Evolutionary conservation across 805 yeast species (phyloP).

Genomic region (Kuraishia cidri): DNA sequence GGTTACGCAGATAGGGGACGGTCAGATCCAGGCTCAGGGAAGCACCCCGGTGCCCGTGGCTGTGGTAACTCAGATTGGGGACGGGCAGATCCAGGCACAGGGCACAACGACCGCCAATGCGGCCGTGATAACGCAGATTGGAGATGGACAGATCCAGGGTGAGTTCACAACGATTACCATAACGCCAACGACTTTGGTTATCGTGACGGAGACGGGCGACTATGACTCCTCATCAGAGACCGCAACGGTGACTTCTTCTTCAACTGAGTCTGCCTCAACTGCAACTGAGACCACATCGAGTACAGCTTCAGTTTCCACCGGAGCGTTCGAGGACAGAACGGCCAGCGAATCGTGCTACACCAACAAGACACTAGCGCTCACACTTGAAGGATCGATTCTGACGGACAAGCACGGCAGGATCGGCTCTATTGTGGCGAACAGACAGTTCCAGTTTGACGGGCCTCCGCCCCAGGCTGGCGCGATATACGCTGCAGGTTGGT

Average conservation of each 20-base stretch:
- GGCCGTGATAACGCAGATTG: slow-evolving; percentile 11
- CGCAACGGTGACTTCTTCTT: slow-evolving; percentile 17
- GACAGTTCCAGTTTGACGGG: slow-evolving; percentile 76
- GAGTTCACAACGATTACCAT: slow-evolving; percentile 2
- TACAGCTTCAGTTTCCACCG: no score
- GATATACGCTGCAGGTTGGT: slow-evolving; percentile 58
- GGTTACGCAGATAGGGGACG: slow-evolving; percentile 39
- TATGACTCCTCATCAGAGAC: slow-evolving; percentile 17
- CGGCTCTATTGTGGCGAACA: slow-evolving; percentile 74
- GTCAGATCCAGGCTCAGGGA: slow-evolving; percentile 23
- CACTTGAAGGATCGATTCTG: slow-evolving; percentile 39
- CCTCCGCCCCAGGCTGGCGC: slow-evolving; percentile 80
- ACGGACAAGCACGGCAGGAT: slow-evolving; percentile 57
- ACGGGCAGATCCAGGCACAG: slow-evolving; percentile 25
- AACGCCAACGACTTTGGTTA: slow-evolving; percentile 6
- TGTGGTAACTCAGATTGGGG: slow-evolving; percentile 23
- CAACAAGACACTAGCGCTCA: slow-evolving; percentile 43
- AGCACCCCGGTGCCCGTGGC: slow-evolving; percentile 6
- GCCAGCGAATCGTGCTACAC: slow-evolving; percentile 42
- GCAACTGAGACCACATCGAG: slow-evolving; percentile 17
- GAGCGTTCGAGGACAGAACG: no score
- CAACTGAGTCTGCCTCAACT: slow-evolving; percentile 16
- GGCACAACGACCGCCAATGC: slow-evolving; percentile 12
- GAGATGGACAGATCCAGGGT: slow-evolving; percentile 16
- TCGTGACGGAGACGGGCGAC: no score